These are phyloP conservation scores for Calocybe indica DNA, from an alignment of 768 basidiomycete genomes.

Conservation along the genomic window DNA sequence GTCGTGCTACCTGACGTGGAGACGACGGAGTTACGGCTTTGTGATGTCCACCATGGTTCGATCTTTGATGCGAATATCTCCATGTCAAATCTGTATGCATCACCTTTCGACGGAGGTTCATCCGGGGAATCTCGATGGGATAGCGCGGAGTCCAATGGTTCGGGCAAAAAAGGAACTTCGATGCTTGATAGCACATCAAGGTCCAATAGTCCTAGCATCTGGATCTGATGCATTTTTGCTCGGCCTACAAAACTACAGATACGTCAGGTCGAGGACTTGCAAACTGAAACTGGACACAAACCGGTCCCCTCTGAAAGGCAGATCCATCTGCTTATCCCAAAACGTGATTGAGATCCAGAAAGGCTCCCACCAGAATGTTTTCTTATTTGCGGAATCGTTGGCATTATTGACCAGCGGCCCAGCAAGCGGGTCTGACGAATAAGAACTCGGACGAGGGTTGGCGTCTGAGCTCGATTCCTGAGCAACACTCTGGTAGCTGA, in stretches of 20 bases:
- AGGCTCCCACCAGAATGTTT: conserved; percentile 85
- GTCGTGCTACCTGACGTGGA: conserved; percentile 32
- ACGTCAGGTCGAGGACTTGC: not conserved
- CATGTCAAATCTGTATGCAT: conserved; percentile 71
- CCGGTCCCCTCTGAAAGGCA: conserved; percentile 79
- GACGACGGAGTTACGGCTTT: conserved; percentile 31
- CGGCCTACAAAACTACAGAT: conserved; percentile 77
- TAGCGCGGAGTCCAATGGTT: conserved; percentile 27
- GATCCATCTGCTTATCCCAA: conserved; percentile 85
- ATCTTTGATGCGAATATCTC: conserved; percentile 57
- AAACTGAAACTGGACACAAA: conserved; percentile 19
- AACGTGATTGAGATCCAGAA: conserved; percentile 80
- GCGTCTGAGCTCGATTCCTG: conserved; percentile 42
- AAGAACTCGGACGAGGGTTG: conserved; percentile 37
- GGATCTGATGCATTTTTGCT: conserved; percentile 96
- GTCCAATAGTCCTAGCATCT: conserved; percentile 89
- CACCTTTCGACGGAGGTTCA: conserved; percentile 35
- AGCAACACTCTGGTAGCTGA: conserved; percentile 75
- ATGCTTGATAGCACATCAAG: conserved; percentile 89
- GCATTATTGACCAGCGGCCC: conserved; percentile 50
- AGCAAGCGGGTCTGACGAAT: conserved; percentile 70
- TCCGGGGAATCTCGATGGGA: conserved; percentile 29
- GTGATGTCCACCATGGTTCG: conserved; percentile 13
- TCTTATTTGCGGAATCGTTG: conserved; percentile 32
- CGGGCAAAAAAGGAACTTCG: conserved; percentile 73